Percentiles rank a stretch among this genome's conserved stretches.
These are phyloP conservation scores for Xenosphaeropsis pyriputrescens DNA, from an alignment of 2,329 filamentous ascomycete species.

Conservation along the genomic window DNA sequence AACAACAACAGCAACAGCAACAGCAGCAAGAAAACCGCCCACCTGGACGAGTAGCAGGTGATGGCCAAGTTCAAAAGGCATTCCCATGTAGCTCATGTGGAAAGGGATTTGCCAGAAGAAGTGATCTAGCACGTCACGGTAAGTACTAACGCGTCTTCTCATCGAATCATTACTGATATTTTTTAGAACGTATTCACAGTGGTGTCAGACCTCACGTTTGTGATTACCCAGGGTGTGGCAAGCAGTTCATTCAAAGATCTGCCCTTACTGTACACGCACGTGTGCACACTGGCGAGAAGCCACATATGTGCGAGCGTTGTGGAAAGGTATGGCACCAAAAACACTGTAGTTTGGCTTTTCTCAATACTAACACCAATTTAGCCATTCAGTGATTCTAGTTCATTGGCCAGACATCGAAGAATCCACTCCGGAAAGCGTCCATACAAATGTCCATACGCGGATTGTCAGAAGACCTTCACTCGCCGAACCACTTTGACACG, in stretches of 20 bases:
- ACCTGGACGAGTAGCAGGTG: constrained; percentile 7
- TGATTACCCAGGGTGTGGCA: constrained; percentile 76
- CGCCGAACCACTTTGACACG: constrained; percentile 87
- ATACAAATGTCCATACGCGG: constrained; percentile 93
- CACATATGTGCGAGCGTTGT: constrained; percentile 93
- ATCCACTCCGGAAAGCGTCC: constrained; percentile 93
- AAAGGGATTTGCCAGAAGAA: constrained; percentile 85
- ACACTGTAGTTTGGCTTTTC: not conserved
- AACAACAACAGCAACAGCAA: constrained; percentile 2
- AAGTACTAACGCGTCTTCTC: constrained; percentile 21
- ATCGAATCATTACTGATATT: constrained; percentile 3
- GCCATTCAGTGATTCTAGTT: constrained; percentile 95
- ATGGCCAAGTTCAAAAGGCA: constrained; percentile 36
- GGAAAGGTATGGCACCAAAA: constrained; percentile 54
- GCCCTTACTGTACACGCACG: constrained; percentile 57
- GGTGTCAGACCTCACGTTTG: constrained; percentile 85
- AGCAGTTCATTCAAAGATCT: constrained; percentile 56
- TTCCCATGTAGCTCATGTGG: constrained; percentile 82
- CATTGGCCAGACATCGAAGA: constrained; percentile 78
- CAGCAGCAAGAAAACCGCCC: constrained; percentile 10
- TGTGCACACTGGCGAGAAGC: constrained; percentile 68
- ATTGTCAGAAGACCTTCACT: constrained; percentile 98
- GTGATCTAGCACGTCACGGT: constrained; percentile 92
- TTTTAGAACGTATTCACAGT: constrained; percentile 81
- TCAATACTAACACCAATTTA: constrained; percentile 22